Evolutionary conservation across 495 filamentous ascomycete species (phyloP).

Genomic region (Pseudoneurospora amorphoporcata): DNA sequence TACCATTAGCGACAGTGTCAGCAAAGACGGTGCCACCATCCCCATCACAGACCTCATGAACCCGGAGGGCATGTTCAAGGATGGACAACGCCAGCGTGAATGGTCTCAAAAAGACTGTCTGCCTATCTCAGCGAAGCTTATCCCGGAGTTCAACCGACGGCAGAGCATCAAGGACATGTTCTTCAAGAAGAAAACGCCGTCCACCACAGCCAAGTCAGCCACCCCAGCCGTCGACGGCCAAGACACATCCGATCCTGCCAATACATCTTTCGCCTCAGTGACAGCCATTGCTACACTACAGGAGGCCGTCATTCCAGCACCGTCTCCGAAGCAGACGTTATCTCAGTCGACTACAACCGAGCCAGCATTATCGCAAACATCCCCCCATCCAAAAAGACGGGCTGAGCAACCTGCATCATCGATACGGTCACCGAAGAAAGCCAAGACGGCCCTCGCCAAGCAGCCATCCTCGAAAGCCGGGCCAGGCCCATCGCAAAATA

Average conservation of each 20-base stretch:
- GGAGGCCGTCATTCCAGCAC: not conserved
- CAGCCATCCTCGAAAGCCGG: conserved; percentile 26
- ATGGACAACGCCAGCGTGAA: conserved; percentile 57
- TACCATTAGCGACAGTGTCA: conserved; percentile 37
- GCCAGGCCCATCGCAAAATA: conserved; percentile 53
- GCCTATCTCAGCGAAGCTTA: conserved; percentile 67
- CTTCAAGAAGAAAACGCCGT: conserved; percentile 36
- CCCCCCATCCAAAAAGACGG: conserved; percentile 22
- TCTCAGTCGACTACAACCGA: conserved; percentile 1
- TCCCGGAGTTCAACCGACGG: conserved; percentile 79
- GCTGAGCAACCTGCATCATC: conserved; percentile 13
- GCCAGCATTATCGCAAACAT: conserved; percentile 13
- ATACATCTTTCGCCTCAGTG: not conserved
- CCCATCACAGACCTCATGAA: conserved; percentile 71
- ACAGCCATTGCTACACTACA: not conserved
- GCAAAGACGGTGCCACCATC: conserved; percentile 32
- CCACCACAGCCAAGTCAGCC: conserved; percentile 2
- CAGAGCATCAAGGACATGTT: conserved; percentile 93
- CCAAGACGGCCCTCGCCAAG: conserved; percentile 19
- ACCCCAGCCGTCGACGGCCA: not conserved
- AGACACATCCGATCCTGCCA: not conserved
- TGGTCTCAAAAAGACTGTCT: conserved; percentile 56
- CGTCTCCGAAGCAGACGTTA: not conserved
- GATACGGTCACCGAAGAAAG: conserved; percentile 31
- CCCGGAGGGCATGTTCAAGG: conserved; percentile 60